These are phyloP conservation scores for Coprinellus micaceus DNA, from an alignment of 768 basidiomycete species.

Conservation along the genomic window DNA sequence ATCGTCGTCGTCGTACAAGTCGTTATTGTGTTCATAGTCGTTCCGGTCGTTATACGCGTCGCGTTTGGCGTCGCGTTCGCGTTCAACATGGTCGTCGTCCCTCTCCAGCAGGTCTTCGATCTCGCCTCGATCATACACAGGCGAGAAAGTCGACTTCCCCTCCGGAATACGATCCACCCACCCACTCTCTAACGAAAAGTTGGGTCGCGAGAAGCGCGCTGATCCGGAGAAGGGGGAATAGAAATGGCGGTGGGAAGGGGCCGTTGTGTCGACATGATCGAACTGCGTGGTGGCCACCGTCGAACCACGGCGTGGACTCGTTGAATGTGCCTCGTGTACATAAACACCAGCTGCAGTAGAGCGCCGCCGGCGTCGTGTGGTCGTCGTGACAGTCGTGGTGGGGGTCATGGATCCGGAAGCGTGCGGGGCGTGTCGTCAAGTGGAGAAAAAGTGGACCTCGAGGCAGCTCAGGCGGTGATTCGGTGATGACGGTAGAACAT, in stretches of 20 bases:
- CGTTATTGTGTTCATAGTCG: conserved; percentile 2
- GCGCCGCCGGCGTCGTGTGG: not conserved
- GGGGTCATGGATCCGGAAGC: not conserved
- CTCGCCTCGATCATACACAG: conserved; percentile 23
- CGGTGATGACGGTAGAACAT: conserved; percentile 9
- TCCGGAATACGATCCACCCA: conserved; percentile 24
- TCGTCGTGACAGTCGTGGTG: not conserved
- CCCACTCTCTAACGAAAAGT: conserved; percentile 20
- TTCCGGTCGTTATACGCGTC: not conserved
- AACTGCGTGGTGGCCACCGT: not conserved
- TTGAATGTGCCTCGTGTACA: not conserved
- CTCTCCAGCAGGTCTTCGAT: conserved; percentile 23
- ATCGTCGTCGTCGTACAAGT: not conserved
- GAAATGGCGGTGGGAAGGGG: not conserved
- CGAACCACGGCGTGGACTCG: conserved; percentile 1
- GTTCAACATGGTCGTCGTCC: conserved; percentile 10
- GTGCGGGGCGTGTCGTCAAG: not conserved
- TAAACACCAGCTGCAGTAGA: no score
- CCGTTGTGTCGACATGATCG: not conserved
- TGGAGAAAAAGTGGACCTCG: not conserved
- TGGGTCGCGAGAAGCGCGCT: conserved; percentile 2
- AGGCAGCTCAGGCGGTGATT: conserved; percentile 10
- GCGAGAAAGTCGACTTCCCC: conserved; percentile 19
- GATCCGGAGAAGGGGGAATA: conserved; percentile 1
- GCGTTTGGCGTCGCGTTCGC: conserved; percentile 4